Percentiles rank a stretch among this genome's conserved stretches.
Evolutionary conservation across 257 asterid species (phyloP).

Genomic region (Penstemon davidsonii): DNA sequence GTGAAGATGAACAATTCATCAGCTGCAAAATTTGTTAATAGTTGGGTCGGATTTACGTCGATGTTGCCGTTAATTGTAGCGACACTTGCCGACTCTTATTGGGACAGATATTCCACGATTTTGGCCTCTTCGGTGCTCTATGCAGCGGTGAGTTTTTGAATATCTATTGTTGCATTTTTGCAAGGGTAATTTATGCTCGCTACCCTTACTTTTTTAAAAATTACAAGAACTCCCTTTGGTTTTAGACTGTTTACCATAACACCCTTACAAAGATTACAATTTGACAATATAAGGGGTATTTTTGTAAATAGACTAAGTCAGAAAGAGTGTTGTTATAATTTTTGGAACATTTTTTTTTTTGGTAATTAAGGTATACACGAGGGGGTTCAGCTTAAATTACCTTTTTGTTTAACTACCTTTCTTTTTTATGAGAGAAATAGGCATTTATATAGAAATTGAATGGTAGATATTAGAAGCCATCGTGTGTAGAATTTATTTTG

Average conservation of each 20-base stretch:
- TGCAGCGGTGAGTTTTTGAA: constrained; percentile 50
- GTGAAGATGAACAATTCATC: constrained; percentile 80
- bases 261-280: too few relatives aligned
- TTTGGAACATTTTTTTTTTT: too few relatives aligned
- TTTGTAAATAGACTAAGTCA: too few relatives aligned
- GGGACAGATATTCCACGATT: constrained; percentile 64
- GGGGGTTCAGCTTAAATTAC: too few relatives aligned
- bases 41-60: constrained; percentile 83
- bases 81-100: constrained; percentile 73
- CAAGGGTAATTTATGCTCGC: not conserved
- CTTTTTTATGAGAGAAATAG: not conserved
- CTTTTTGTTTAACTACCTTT: too few relatives aligned
- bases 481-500: too few relatives aligned
- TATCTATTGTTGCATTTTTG: not conserved
- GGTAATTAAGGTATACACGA: too few relatives aligned
- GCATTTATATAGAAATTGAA: not conserved
- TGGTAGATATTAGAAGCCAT: not conserved
- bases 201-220: too few relatives aligned
- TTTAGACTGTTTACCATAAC: too few relatives aligned
- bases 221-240: too few relatives aligned
- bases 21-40: constrained; percentile 79
- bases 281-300: too few relatives aligned
- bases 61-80: constrained; percentile 82
- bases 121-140: constrained; percentile 61
- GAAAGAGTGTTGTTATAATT: too few relatives aligned